phyloP scores from a whole-genome alignment of 1,284 basidiomycete genomes.

The Malassezia caprae region DNA sequence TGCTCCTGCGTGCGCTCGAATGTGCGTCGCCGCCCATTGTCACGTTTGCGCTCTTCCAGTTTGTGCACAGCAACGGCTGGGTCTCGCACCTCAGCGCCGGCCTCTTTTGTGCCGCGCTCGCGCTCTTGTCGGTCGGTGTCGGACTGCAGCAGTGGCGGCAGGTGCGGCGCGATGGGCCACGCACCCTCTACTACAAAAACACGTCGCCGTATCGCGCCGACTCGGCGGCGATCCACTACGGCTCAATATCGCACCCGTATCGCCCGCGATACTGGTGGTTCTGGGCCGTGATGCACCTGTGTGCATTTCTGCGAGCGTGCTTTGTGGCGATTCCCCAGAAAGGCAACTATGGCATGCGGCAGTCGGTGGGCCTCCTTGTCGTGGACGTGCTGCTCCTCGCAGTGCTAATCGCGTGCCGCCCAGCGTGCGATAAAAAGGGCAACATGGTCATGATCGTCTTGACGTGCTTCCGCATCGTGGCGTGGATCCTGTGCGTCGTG shows the following conservation, averaged over 20 bases:
- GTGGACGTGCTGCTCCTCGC: conserved; percentile 39
- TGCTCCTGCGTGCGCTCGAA: conserved; percentile 1
- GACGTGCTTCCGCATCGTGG: conserved; percentile 29
- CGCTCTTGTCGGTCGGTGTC: conserved; percentile 21
- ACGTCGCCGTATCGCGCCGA: conserved; percentile 19
- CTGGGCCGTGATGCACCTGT: conserved; percentile 27
- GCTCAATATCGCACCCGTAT: conserved; percentile 34
- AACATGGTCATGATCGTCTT: conserved; percentile 41
- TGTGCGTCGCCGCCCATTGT: conserved; percentile 16
- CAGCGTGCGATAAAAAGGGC: conserved; percentile 32
- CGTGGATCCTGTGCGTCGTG: conserved; percentile 37
- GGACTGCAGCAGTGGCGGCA: conserved; percentile 13
- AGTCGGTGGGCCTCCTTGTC: conserved; percentile 39
- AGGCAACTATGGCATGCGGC: conserved; percentile 25
- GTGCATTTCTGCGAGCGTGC: conserved; percentile 32
- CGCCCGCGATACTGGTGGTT: conserved; percentile 38
- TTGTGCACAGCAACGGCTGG: conserved; percentile 36
- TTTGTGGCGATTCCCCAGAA: conserved; percentile 39
- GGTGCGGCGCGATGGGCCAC: conserved; percentile 14
- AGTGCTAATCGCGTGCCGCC: conserved; percentile 31
- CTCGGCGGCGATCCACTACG: conserved; percentile 21
- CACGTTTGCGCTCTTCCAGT: conserved; percentile 44
- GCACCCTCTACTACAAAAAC: conserved; percentile 28
- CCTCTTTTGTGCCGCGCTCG: conserved; percentile 23
- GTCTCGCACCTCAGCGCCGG: conserved; percentile 37